phyloP scores from a whole-genome alignment of 2,329 filamentous ascomycete genomes.

The Sclerotiophoma versabilis region DNA sequence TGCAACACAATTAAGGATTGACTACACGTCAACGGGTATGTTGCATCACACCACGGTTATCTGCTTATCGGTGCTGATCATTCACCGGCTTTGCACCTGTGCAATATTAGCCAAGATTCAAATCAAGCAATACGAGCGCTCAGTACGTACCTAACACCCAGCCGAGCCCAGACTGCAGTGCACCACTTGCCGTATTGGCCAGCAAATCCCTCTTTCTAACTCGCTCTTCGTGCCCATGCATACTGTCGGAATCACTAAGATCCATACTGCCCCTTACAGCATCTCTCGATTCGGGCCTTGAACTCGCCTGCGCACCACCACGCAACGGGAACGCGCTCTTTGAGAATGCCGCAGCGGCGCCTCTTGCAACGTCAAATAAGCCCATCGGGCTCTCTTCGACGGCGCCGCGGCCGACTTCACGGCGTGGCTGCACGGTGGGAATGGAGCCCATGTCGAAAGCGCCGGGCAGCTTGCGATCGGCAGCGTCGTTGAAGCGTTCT shows the following conservation, averaged over 20 bases:
- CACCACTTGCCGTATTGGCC: conserved; percentile 68
- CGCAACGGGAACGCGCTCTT: conserved; percentile 57
- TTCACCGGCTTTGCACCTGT: conserved; percentile 41
- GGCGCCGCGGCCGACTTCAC: conserved; percentile 52
- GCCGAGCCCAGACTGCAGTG: conserved; percentile 67
- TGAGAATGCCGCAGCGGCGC: conserved; percentile 57
- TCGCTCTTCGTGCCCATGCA: conserved; percentile 43
- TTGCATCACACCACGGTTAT: background rate
- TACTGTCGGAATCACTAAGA: conserved; percentile 48
- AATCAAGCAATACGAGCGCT: background rate
- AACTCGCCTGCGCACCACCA: conserved; percentile 21
- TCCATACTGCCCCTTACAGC: conserved; percentile 37
- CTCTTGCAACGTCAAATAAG: conserved; percentile 60
- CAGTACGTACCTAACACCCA: conserved; percentile 65
- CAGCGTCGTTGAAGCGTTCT: conserved; percentile 72
- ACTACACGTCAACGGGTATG: background rate
- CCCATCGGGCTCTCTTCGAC: conserved; percentile 60
- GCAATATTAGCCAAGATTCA: conserved; percentile 5
- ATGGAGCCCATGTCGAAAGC: conserved; percentile 50
- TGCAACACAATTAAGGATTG: no score
- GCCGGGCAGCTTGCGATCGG: conserved; percentile 62
- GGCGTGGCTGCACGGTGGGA: conserved; percentile 47
- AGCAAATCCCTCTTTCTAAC: conserved; percentile 77
- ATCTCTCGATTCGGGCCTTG: conserved; percentile 9
- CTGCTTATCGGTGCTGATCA: conserved; percentile 18